Percentiles rank a stretch among this genome's conserved stretches.
Evolutionary conservation across 768 basidiomycete species (phyloP).

Genomic region (Boletales sp.): DNA sequence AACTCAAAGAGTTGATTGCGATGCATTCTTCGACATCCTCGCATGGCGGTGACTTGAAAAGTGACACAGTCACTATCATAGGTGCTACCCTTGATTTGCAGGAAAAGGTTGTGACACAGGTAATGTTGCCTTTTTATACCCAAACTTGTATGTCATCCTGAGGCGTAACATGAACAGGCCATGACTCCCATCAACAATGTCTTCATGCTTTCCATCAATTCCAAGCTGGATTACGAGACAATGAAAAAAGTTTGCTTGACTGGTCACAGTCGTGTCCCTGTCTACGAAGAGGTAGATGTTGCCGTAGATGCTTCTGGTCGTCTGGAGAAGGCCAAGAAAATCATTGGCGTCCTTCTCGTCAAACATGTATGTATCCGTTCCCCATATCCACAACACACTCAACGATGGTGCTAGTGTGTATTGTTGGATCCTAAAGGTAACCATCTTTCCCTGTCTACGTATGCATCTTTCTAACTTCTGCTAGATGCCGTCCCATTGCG

Average conservation of each 20-base stretch:
- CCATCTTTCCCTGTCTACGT: neutral
- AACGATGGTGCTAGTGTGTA: slow-evolving; percentile 48
- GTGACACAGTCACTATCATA: slow-evolving; percentile 85
- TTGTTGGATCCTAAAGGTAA: slow-evolving; percentile 80
- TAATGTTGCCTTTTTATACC: slow-evolving; percentile 8
- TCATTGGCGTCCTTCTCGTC: slow-evolving; percentile 81
- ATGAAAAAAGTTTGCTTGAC: slow-evolving; percentile 73
- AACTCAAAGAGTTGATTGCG: slow-evolving; percentile 87
- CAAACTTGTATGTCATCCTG: neutral
- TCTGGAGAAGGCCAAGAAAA: slow-evolving; percentile 67
- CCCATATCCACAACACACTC: neutral
- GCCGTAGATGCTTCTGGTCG: slow-evolving; percentile 35
- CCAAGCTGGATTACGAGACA: slow-evolving; percentile 76
- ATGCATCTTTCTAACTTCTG: neutral
- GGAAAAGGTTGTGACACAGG: slow-evolving; percentile 76
- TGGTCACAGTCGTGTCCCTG: slow-evolving; percentile 82
- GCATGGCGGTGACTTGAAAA: slow-evolving; percentile 82
- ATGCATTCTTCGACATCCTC: slow-evolving; percentile 73
- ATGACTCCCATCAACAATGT: slow-evolving; percentile 80
- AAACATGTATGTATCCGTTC: slow-evolving; percentile 52
- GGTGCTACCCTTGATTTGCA: slow-evolving; percentile 87
- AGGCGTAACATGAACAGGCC: slow-evolving; percentile 39
- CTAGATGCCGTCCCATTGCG: slow-evolving; percentile 79
- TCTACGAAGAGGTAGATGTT: slow-evolving; percentile 73
- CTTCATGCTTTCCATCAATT: slow-evolving; percentile 86